A percentile compares a stretch with the other conserved stretches of the same genome.
These are phyloP conservation scores for Backusella mclennaniae DNA, from an alignment of 192 early-diverging fungal species.

Conservation along the genomic window DNA sequence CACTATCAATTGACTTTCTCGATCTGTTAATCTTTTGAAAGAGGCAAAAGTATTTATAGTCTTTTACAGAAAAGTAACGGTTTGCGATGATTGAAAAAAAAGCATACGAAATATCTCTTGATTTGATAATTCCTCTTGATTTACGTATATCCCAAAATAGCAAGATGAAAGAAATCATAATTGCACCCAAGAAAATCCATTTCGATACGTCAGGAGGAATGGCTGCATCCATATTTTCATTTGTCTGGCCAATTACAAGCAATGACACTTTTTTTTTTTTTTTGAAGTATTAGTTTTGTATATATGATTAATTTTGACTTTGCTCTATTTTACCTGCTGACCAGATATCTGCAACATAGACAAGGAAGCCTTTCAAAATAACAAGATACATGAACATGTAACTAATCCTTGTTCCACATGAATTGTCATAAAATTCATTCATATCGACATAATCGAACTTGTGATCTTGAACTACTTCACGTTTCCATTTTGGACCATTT, in stretches of 20 bases:
- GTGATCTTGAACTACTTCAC: slow-evolving; percentile 78
- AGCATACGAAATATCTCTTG: slow-evolving; percentile 73
- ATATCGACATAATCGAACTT: slow-evolving; percentile 90
- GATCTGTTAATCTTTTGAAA: slow-evolving; percentile 74
- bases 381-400: slow-evolving; percentile 64
- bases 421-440: slow-evolving; percentile 65
- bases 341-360: slow-evolving; percentile 81
- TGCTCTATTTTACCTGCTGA: slow-evolving; percentile 48
- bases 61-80: slow-evolving; percentile 70
- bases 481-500: slow-evolving; percentile 69
- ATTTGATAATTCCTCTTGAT: slow-evolving; percentile 58
- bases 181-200: slow-evolving; percentile 59
- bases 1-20: slow-evolving; percentile 56
- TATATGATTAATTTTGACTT: neutral
- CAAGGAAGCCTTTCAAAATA: slow-evolving; percentile 70
- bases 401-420: slow-evolving; percentile 40
- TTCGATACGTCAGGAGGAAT: slow-evolving; percentile 39
- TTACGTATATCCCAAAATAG: slow-evolving; percentile 70
- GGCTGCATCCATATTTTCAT: slow-evolving; percentile 11
- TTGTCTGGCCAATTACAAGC: slow-evolving; percentile 23
- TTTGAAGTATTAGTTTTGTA: neutral
- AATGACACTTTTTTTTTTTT: slow-evolving; percentile 26
- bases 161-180: slow-evolving; percentile 67
- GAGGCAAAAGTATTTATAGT: slow-evolving; percentile 82
- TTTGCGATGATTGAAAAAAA: slow-evolving; percentile 75